Conservation (phyloP, 495 filamentous ascomycete genomes). For the Annulohypoxylon stygium region DNA sequence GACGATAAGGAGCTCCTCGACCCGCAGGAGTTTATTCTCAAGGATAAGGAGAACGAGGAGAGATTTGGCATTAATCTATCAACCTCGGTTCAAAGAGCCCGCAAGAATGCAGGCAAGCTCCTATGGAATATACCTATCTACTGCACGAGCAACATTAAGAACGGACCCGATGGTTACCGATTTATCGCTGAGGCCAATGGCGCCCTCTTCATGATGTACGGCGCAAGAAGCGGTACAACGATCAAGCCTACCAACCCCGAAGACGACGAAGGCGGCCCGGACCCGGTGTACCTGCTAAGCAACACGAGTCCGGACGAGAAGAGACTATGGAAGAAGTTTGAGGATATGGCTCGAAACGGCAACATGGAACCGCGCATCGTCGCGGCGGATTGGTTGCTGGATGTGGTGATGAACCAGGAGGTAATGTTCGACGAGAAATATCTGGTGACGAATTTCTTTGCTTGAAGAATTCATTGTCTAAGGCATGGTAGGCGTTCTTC, state of each 20-base stretch:
- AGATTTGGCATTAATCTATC: constrained; percentile 75
- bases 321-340: constrained; percentile 83
- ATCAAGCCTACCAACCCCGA: constrained; percentile 69
- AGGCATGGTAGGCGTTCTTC: background rate
- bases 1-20: constrained; percentile 67
- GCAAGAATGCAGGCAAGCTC: constrained; percentile 78
- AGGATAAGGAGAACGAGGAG: constrained; percentile 78
- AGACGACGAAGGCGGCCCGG: constrained; percentile 69
- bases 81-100: constrained; percentile 74
- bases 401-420: constrained; percentile 88
- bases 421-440: constrained; percentile 74
- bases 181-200: constrained; percentile 90
- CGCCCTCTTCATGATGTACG: constrained; percentile 81
- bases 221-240: constrained; percentile 72
- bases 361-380: constrained; percentile 83
- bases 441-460: constrained; percentile 56
- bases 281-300: constrained; percentile 83
- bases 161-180: constrained; percentile 85
- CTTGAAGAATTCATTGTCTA: constrained; percentile 34
- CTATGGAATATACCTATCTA: constrained; percentile 80
- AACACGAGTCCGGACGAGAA: constrained; percentile 72
- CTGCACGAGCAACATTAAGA: constrained; percentile 80
- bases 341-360: constrained; percentile 76
- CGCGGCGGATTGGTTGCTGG: constrained; percentile 86
- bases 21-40: constrained; percentile 71